Percentiles rank a stretch among this genome's conserved stretches.
Conservation (phyloP, 768 basidiomycete species). For the Trametes cinnabarina region DNA sequence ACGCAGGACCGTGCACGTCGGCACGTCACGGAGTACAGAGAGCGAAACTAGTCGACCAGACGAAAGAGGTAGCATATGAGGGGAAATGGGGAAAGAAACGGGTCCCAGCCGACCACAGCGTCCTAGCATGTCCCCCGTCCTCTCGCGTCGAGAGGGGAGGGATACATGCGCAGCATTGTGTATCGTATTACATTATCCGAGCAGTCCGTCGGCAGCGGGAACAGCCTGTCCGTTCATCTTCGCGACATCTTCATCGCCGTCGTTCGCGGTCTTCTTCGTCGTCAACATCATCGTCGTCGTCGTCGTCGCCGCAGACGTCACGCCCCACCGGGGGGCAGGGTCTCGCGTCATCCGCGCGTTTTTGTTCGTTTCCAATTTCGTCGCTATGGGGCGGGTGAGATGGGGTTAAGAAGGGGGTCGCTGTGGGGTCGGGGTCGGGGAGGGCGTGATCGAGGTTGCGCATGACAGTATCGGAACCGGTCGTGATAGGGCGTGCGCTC, state of each 20-base stretch:
- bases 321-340: too few relatives aligned
- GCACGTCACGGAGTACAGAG: too few relatives aligned
- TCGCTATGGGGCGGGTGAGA: background rate
- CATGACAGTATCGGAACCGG: background rate
- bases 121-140: too few relatives aligned
- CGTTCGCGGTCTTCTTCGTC: background rate
- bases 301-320: background rate
- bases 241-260: background rate
- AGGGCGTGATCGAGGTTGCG: background rate
- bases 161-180: too few relatives aligned
- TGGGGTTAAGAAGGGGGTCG: background rate
- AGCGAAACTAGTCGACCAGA: too few relatives aligned
- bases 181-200: too few relatives aligned
- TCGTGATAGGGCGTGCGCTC: background rate
- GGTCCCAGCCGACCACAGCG: too few relatives aligned
- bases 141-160: too few relatives aligned
- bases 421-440: background rate
- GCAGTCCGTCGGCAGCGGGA: too few relatives aligned
- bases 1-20: too few relatives aligned
- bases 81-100: too few relatives aligned
- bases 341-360: constrained; percentile 1
- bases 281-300: background rate
- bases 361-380: background rate
- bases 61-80: too few relatives aligned
- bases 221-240: background rate